A percentile compares a stretch with the other conserved stretches of the same genome.
Conservation (phyloP, 805 yeast species). For the Ogataea philodendri region DNA sequence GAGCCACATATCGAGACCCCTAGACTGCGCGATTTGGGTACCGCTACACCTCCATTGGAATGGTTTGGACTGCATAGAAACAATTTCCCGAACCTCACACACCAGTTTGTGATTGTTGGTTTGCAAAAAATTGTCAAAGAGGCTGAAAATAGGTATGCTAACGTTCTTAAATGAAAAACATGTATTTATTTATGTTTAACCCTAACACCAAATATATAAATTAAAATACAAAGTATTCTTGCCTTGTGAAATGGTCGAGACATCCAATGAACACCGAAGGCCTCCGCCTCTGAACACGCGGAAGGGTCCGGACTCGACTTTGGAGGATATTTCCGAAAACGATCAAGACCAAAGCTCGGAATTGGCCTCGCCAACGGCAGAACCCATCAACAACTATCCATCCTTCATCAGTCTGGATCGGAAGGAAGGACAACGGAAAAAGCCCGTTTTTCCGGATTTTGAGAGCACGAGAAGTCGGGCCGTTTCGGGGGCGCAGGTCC, state of each 20-base stretch:
- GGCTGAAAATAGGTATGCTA: constrained; percentile 55
- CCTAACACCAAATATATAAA: constrained; percentile 1
- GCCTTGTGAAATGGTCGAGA: constrained; percentile 4
- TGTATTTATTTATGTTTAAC: too few relatives aligned
- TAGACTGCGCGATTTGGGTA: constrained; percentile 85
- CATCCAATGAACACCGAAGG: constrained; percentile 2
- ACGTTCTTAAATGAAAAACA: constrained; percentile 41
- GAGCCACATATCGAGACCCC: constrained; percentile 89
- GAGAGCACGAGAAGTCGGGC: constrained; percentile 25
- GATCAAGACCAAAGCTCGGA: not conserved
- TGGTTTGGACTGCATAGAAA: constrained; percentile 95
- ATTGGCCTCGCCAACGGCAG: not conserved
- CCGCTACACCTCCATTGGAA: constrained; percentile 96
- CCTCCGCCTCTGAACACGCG: constrained; percentile 2
- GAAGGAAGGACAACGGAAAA: constrained; percentile 17
- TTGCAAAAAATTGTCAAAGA: constrained; percentile 72
- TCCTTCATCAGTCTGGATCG: constrained; percentile 5
- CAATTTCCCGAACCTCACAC: constrained; percentile 82
- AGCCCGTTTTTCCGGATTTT: constrained; percentile 24
- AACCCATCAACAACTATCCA: constrained; percentile 3
- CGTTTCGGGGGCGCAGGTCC: constrained; percentile 22
- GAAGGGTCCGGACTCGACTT: not conserved
- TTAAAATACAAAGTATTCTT: constrained; percentile 1
- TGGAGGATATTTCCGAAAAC: not conserved
- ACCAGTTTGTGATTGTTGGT: constrained; percentile 70